phyloP scores from a whole-genome alignment of 345 rosid genomes.

The Linum lewisii region DNA sequence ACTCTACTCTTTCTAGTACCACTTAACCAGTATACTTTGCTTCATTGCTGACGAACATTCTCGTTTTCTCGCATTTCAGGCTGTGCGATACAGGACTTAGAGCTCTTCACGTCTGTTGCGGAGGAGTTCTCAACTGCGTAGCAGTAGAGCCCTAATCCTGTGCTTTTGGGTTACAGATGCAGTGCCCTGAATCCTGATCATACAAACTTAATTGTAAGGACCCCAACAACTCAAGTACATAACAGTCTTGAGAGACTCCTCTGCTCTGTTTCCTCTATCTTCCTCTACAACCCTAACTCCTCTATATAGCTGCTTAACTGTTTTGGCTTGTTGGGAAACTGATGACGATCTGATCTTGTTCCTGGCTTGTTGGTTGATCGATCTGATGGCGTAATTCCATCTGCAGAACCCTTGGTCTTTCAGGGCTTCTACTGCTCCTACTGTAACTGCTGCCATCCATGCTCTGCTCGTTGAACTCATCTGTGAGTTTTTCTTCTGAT shows the following conservation, averaged over 20 bases:
- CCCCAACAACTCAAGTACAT: constrained; percentile 7
- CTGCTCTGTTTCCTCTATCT: background rate
- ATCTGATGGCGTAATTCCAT: constrained; percentile 39
- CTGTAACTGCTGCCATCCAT: constrained; percentile 36
- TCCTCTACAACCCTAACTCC: too few relatives aligned
- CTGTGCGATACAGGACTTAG: too few relatives aligned
- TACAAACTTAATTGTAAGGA: background rate
- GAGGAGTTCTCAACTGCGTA: too few relatives aligned
- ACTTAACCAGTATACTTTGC: too few relatives aligned
- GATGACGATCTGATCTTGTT: constrained; percentile 27
- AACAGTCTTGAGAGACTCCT: constrained; percentile 2
- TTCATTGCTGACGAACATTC: too few relatives aligned
- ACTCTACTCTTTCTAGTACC: too few relatives aligned
- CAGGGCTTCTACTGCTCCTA: constrained; percentile 52
- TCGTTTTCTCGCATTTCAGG: too few relatives aligned
- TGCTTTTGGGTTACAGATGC: too few relatives aligned
- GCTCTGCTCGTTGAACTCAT: constrained; percentile 34
- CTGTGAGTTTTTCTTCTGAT: background rate
- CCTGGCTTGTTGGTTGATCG: constrained; percentile 34
- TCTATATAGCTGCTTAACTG: background rate
- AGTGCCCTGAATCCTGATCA: too few relatives aligned
- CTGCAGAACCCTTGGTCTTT: constrained; percentile 57
- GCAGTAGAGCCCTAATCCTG: too few relatives aligned
- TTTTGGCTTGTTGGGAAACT: constrained; percentile 17
- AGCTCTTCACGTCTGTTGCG: too few relatives aligned